Evolutionary conservation across 2,329 filamentous ascomycete genomes (phyloP), one percentile per base, ranked within the genome.

Genomic region (Sarocladium strictum): DNA sequence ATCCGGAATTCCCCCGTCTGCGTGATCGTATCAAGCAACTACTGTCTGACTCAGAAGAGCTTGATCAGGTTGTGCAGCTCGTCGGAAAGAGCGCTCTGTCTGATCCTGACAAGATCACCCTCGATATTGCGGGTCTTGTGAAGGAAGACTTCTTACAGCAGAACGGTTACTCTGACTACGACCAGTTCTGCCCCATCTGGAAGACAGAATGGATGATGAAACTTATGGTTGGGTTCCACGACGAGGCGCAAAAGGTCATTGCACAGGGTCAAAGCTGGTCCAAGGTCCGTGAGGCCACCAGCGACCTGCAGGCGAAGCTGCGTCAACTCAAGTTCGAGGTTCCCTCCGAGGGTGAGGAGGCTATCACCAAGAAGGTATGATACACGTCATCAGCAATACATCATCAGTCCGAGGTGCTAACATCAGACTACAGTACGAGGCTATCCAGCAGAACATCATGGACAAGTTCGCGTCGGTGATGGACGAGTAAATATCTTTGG

Each of bases 141-240:
- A 99, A 99, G 83, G 94, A 99, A 68, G 94, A 99, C 71, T 99
- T 99, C 77, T 71, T 99, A 69, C 94, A 99, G 75, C 94, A 99
- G 73, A 99, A 99, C 76, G 94, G 94, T 59, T 99, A 99, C 83
- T 94, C 89, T 62, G 90, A 97, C 73, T 97, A 99, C 70, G 94
- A 99, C 69, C 92, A 97, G 76, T 99, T 96, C 84, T 99, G 94
- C 69, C 94, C 94, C 51, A 83, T 99, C 67, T 99, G 94, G 94
- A 99, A 99, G 86, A 99, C 94, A 0, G 89, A 96, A 72, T 99
- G 94, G 87, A 97, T 99, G 94, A 99, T 99, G 94, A 97, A 96
- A 83, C 87, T 90, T 60, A 97, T 99, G 85, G 89, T 99, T 79
- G 89, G 87, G 56, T 99, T 93, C 83, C 90, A 97, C 70, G 95